These are phyloP conservation scores for Heterobasidion annosum DNA, from an alignment of 1,284 basidiomycete genomes.

Conservation along the genomic window DNA sequence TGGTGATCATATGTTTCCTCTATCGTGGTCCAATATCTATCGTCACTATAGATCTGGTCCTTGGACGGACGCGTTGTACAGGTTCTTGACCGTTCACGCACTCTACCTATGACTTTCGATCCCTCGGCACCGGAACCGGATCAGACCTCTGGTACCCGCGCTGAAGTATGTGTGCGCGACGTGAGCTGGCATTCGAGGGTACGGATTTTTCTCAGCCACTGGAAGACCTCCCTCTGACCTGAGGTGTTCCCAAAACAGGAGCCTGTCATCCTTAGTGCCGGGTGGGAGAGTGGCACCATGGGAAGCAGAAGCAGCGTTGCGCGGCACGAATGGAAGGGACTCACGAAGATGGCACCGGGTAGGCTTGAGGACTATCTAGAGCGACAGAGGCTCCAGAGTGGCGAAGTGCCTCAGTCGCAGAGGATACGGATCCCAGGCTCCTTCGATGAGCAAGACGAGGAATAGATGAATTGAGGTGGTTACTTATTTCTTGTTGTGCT, in stretches of 20 bases:
- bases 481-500: neutral
- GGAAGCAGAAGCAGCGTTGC: constrained; percentile 70
- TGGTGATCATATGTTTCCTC: constrained; percentile 4
- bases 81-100: constrained; percentile 75
- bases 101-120: constrained; percentile 63
- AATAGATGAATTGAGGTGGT: neutral
- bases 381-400: constrained; percentile 31
- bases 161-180: constrained; percentile 70
- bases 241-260: constrained; percentile 33
- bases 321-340: constrained; percentile 90
- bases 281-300: constrained; percentile 64
- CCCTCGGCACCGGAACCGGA: constrained; percentile 49
- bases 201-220: constrained; percentile 8
- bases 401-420: constrained; percentile 9
- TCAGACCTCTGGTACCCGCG: constrained; percentile 15
- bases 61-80: constrained; percentile 83
- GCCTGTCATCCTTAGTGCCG: constrained; percentile 86
- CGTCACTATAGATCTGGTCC: constrained; percentile 74
- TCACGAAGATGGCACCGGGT: constrained; percentile 55
- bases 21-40: neutral
- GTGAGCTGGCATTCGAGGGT: constrained; percentile 85
- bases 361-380: constrained; percentile 71
- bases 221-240: neutral
- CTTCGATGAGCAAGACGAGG: neutral
- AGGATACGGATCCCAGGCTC: neutral